phyloP scores from a whole-genome alignment of 805 yeast species.

The Maudiozyma turicensis region DNA sequence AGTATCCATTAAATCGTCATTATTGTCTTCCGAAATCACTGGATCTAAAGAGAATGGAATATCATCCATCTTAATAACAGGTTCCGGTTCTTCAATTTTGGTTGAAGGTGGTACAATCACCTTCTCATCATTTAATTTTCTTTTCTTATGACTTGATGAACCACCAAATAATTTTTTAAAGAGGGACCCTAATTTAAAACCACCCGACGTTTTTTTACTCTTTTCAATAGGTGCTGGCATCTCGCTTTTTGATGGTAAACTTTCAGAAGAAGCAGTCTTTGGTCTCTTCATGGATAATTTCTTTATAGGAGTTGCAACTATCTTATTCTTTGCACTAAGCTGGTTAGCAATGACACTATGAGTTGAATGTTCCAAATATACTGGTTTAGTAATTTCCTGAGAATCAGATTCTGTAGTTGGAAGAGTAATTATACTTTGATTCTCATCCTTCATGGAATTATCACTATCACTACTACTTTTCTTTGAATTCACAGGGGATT shows the following conservation, averaged over 20 bases:
- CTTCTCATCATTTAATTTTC: neutral
- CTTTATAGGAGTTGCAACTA: neutral
- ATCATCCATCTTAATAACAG: neutral
- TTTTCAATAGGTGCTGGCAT: neutral
- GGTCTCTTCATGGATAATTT: neutral
- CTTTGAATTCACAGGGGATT: conserved; percentile 2
- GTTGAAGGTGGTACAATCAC: neutral
- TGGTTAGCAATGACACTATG: too few species aligned
- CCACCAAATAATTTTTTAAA: conserved; percentile 3
- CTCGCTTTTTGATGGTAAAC: neutral
- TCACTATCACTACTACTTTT: neutral
- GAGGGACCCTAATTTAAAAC: neutral
- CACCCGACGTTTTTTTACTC: neutral
- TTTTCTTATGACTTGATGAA: neutral
- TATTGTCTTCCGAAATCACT: conserved; percentile 3
- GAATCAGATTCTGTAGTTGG: neutral
- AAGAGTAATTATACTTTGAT: neutral
- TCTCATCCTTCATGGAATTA: conserved; percentile 1
- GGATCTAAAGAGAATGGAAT: neutral
- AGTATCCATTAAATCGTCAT: conserved; percentile 21
- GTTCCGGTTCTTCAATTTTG: neutral
- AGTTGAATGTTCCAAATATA: neutral
- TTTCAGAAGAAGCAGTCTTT: neutral
- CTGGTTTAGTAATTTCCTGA: neutral
- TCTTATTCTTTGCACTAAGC: too few species aligned